Evolutionary conservation across 768 basidiomycete species (phyloP), one percentile per base, ranked within the genome.

Genomic region (Strobilomyces dryophilus): DNA sequence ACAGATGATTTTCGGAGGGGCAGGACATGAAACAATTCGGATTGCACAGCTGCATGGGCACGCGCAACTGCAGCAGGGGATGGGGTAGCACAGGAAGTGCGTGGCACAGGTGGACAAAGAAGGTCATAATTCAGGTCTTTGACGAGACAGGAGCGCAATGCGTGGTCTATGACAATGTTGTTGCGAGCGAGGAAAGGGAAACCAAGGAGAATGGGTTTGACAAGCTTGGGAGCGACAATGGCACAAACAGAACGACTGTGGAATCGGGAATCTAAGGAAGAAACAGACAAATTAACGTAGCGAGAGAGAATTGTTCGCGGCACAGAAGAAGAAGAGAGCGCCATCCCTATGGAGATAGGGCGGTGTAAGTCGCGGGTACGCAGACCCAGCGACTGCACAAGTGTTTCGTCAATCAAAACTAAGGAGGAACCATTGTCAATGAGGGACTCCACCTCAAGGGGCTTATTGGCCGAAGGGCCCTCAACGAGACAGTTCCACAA

Each of bases 141-240:
- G 3, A 11, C 36, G 12, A 61, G 44, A 43, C 57, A 58, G 0
- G 54, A 35, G 34, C 34, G 34, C 34, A 15, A 35, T 3, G 3
- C 15, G 11, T 35, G 34, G 34, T 35, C 15, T 52, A 5, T 43
- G 45, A 39, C n/a, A 18, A 39, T 39, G 1, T 39, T 18, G 37
- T 39, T 39, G 14, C 37, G 37, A 15, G 12, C 17, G 15, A 39
- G n/a, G 8, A 39, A 39, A 18, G 37, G 37, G 17, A 39, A 15
- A 17, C 37, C 15, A 10, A 35, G 34, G 15, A 35, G 10, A 15
- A 35, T 35, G 15, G 34, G 34, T 35, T 35, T 35, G 15, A 62
- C 67, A 2, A 74, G 58, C 1, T 37, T 41, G 0, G 63, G 62
- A 0, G 64, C 54, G 2, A 74, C 34, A 4, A 74, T 17, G 0